Evolutionary conservation across 2,329 filamentous ascomycete genomes (phyloP), one percentile per base, ranked within the genome.

Genomic region (Claviceps pusilla): DNA sequence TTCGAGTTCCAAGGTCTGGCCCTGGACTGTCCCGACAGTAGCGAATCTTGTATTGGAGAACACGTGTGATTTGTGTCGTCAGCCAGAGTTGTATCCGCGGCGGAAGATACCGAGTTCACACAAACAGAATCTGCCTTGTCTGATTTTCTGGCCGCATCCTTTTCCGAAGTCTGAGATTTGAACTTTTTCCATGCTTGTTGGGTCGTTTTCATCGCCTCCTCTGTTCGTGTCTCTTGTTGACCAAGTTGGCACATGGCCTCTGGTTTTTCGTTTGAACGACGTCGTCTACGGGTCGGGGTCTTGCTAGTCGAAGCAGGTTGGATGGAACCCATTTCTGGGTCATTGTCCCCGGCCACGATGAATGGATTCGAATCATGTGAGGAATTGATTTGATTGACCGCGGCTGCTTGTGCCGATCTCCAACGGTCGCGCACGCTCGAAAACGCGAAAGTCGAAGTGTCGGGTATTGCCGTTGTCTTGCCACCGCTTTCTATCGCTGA

Each of bases 361-460:
- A 41, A 14, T 24, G 42, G n/a, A 24, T 29, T 39, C 24, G 46
- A 14, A 9, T 43, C 48, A 16, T 45, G 50, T 33, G 35, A 51
- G 37, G 37, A n/a, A 10, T 28, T 45, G 37, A 9, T 48, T 19
- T 53, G 48, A 45, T 28, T 58, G 28, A 56, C 51, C 14, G 54
- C 47, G 4, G 33, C 42, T 16, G 64, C 60, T 45, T 69, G 65
- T 6, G 65, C 66, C 10, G 66, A 60, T 51, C 62, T 61, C 60
- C 68, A 67, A 4, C 74, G 58, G 28, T 61, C 67, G 11, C 71
- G 65, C 31, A 74, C 71, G 56, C 67, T 74, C 2, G 71, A 71
- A 53, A 76, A 77, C 0, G 67, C 64, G 11, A 60, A 62, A 16
- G 61, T 57, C 2, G 66, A 68, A 59, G 69, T 61, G 16, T 65